Evolutionary conservation across 2,329 filamentous ascomycete genomes (phyloP).

Genomic region (Arthroderma sp.): DNA sequence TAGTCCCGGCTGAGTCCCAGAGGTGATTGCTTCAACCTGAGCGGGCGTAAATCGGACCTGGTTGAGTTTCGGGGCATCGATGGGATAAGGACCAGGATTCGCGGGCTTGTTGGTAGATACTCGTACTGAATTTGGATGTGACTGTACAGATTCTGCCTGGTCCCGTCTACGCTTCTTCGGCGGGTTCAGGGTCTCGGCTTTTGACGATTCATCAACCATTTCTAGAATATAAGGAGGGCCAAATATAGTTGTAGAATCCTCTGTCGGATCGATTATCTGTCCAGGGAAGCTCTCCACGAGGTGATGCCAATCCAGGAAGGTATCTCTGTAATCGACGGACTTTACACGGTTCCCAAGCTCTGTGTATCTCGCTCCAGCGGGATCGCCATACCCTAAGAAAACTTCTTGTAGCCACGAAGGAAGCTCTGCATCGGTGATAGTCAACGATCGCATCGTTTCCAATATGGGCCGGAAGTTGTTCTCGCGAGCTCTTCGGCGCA

Average conservation of each 20-base stretch:
- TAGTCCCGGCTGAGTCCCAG: slow-evolving; percentile 84
- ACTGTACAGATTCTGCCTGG: slow-evolving; percentile 52
- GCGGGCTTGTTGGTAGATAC: slow-evolving; percentile 83
- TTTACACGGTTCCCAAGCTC: slow-evolving; percentile 65
- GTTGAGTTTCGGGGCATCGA: slow-evolving; percentile 72
- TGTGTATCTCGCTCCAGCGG: slow-evolving; percentile 73
- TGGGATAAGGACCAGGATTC: slow-evolving; percentile 80
- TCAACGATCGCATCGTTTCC: slow-evolving; percentile 77
- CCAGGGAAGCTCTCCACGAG: slow-evolving; percentile 80
- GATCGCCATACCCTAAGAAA: slow-evolving; percentile 94
- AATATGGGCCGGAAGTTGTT: slow-evolving; percentile 96
- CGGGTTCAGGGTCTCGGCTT: slow-evolving; percentile 45
- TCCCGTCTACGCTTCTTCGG: slow-evolving; percentile 83
- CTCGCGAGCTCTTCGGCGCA: slow-evolving; percentile 72
- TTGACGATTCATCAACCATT: slow-evolving; percentile 43
- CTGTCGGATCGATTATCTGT: slow-evolving; percentile 68
- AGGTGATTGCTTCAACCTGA: slow-evolving; percentile 85
- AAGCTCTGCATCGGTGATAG: slow-evolving; percentile 71
- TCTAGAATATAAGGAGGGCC: slow-evolving; percentile 80
- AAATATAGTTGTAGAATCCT: slow-evolving; percentile 60
- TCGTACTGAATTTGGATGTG: slow-evolving; percentile 55
- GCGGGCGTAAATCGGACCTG: slow-evolving; percentile 76
- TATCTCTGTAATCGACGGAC: slow-evolving; percentile 81
- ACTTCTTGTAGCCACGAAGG: slow-evolving; percentile 92
- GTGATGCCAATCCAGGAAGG: slow-evolving; percentile 92